Conservation (phyloP, 2,329 filamentous ascomycete genomes). For the Sordariomycetes sp. region DNA sequence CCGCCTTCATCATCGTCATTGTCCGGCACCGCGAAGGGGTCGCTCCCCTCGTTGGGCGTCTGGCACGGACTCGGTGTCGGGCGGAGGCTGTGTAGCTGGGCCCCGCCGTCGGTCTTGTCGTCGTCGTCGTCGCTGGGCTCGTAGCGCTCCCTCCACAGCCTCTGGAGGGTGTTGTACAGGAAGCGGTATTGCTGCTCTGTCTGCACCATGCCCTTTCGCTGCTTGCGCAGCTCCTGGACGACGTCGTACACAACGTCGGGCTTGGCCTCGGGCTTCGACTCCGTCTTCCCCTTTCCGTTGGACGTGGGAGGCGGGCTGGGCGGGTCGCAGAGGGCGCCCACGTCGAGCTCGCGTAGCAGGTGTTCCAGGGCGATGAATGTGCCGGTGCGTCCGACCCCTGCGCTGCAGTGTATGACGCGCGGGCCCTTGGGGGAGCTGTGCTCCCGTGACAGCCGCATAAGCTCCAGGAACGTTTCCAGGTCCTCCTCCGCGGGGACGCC, state of each 20-base stretch:
- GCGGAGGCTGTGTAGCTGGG: neutral
- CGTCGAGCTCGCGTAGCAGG: conserved; percentile 71
- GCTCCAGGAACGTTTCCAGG: conserved; percentile 55
- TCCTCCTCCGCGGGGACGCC: conserved; percentile 66
- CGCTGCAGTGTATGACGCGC: conserved; percentile 79
- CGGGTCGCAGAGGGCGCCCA: conserved; percentile 51
- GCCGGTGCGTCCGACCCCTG: conserved; percentile 86
- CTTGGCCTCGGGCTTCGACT: too few species aligned
- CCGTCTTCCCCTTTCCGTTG: too few species aligned
- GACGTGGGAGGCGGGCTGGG: neutral
- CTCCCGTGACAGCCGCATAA: conserved; percentile 58
- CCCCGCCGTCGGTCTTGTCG: conserved; percentile 4
- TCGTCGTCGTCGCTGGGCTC: conserved; percentile 16
- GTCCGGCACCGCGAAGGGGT: conserved; percentile 1
- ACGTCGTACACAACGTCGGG: conserved; percentile 66
- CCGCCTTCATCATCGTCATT: conserved; percentile 5
- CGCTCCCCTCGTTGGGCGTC: neutral
- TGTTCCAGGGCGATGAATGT: conserved; percentile 97
- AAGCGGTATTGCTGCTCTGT: conserved; percentile 77
- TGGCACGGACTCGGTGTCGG: neutral
- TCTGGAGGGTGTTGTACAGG: conserved; percentile 76
- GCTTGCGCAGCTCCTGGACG: conserved; percentile 73
- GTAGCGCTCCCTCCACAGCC: conserved; percentile 63
- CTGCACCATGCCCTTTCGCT: conserved; percentile 94
- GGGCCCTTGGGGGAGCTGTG: conserved; percentile 48